Conservation (phyloP, 257 asterid genomes). For the Perilla frutescens region DNA sequence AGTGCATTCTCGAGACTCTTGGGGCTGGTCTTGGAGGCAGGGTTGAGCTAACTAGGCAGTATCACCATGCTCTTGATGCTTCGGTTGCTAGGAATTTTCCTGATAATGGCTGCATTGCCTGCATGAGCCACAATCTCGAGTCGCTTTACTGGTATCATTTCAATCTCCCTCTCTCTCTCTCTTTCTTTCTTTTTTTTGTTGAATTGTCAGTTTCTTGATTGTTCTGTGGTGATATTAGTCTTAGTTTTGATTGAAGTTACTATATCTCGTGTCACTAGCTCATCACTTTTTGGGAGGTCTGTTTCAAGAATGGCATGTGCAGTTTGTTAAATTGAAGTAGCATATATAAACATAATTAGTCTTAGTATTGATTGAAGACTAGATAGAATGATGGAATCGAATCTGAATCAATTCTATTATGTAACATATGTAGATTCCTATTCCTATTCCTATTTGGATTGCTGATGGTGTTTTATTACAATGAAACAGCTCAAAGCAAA, state of each 20-base stretch:
- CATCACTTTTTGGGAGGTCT: neutral
- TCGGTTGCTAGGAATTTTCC: slow-evolving; percentile 75
- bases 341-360: neutral
- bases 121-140: slow-evolving; percentile 91
- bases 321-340: too few relatives aligned
- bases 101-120: slow-evolving; percentile 86
- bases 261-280: too few relatives aligned
- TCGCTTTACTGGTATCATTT: slow-evolving; percentile 75
- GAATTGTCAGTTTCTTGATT: neutral
- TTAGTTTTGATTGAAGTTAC: neutral
- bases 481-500: slow-evolving; percentile 77
- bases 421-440: neutral
- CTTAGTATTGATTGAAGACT: neutral
- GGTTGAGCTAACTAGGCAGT: slow-evolving; percentile 77
- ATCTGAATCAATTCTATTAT: neutral
- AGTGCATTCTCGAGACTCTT: slow-evolving; percentile 84
- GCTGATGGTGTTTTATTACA: slow-evolving; percentile 13
- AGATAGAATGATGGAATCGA: neutral
- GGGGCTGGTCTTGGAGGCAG: slow-evolving; percentile 88
- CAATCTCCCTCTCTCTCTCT: too few relatives aligned
- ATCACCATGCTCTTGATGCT: slow-evolving; percentile 89
- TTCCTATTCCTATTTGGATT: neutral
- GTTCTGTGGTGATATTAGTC: neutral
- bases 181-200: neutral
- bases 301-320: neutral